phyloP scores from a whole-genome alignment of 2,329 filamentous ascomycete genomes.

The Amesomyces nigricolor region DNA sequence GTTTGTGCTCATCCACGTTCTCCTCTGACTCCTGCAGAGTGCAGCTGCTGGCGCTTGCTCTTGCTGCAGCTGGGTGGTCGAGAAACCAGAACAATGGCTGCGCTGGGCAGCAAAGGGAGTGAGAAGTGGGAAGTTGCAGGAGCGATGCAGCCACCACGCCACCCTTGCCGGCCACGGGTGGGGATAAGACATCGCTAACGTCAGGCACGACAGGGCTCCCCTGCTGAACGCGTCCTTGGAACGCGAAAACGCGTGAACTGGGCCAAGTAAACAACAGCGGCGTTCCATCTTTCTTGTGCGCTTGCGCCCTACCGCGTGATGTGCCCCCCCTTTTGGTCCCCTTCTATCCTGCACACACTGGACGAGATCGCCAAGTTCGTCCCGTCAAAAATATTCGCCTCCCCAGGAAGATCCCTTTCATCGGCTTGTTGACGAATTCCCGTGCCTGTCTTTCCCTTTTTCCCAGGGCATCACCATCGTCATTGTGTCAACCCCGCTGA shows the following conservation, averaged over 20 bases:
- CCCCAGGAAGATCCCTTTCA: background rate
- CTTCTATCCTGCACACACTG: constrained; percentile 6
- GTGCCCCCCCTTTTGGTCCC: constrained; percentile 11
- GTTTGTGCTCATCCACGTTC: background rate
- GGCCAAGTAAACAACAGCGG: constrained; percentile 23
- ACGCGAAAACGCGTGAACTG: constrained; percentile 24
- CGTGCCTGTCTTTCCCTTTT: constrained; percentile 6
- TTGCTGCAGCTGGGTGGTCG: background rate
- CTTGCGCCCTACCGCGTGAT: constrained; percentile 17
- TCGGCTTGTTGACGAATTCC: background rate
- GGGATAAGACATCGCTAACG: constrained; percentile 18
- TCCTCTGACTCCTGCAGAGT: background rate
- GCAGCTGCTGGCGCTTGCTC: background rate
- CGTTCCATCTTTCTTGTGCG: constrained; percentile 20
- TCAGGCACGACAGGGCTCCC: constrained; percentile 20
- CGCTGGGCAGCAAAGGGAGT: background rate
- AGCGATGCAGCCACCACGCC: constrained; percentile 19
- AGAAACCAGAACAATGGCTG: constrained; percentile 10
- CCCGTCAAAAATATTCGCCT: background rate
- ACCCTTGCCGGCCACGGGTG: constrained; percentile 15
- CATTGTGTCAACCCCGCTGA: constrained; percentile 23
- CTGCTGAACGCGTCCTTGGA: constrained; percentile 20
- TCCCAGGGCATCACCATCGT: background rate
- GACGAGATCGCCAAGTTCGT: constrained; percentile 11
- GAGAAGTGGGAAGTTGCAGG: background rate